Evolutionary conservation across 169 alveolate genomes (phyloP), one percentile per base, ranked within the genome.

Genomic region (Theileria luwenshuni): DNA sequence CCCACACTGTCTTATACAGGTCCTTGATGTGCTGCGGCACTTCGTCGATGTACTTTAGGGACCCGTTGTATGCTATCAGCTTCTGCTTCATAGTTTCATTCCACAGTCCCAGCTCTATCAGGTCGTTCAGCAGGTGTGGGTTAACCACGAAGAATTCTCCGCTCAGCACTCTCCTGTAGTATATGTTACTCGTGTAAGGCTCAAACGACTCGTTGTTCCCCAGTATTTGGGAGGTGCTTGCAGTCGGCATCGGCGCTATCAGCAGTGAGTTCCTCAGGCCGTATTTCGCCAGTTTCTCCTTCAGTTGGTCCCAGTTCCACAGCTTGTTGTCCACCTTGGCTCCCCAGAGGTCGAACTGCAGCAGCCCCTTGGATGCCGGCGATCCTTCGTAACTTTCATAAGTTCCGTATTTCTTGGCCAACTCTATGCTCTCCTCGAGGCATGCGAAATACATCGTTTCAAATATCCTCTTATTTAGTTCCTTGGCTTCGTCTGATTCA

Each of bases 241-340:
- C 99, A 12, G 99, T 98, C 0, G 99, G 99, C 99, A 98, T 98
- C 30, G 99, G 99, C 6, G 99, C 98, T 38, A 97, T 77, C 43
- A 98, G 83, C 12, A 98, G 91, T 10, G 99, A 97, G 88, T 98
- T 98, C 43, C 99, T 90, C 68, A 97, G 85, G 17, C 99, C 99
- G 85, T 92, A 85, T 61, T 89, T 81, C 49, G 83, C 85, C 28
- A 98, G 95, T 41, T 92, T 92, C 15, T 74, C 84, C 90, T 96
- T 95, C 33, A 98, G 86, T 3, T 60, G 79, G 42, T 92, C 96
- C 99, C 99, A 98, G 72, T 98, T 96, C 90, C 97, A 97, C 48
- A 58, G 72, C 54, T 71, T 90, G 64, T 91, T 84, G 71, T 83
- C 93, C 71, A 86, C 95, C 54, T 72, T 85, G 32, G 88, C 93